phyloP scores from a whole-genome alignment of 1,284 basidiomycete genomes.

The Heliocybe sulcata region DNA sequence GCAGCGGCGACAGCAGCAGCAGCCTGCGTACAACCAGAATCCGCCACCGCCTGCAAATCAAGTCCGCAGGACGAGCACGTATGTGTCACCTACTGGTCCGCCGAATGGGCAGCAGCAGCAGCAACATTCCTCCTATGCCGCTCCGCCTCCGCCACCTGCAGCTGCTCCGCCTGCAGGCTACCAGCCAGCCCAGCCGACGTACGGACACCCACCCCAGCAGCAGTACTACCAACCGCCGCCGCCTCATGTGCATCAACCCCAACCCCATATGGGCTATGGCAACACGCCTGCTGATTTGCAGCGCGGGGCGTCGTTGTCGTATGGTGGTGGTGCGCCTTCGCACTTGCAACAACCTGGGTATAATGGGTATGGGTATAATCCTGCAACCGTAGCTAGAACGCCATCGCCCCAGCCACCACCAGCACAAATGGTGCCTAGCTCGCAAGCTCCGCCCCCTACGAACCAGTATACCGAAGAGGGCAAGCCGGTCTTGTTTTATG shows the following conservation, averaged over 20 bases:
- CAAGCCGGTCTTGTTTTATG: slow-evolving; percentile 76
- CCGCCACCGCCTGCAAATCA: slow-evolving; percentile 17
- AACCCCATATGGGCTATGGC: slow-evolving; percentile 9
- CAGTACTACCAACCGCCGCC: slow-evolving; percentile 12
- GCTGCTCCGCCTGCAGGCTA: not conserved
- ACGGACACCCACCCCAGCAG: slow-evolving; percentile 12
- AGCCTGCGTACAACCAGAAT: slow-evolving; percentile 14
- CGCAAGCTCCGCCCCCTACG: slow-evolving; percentile 35
- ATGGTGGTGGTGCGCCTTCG: not conserved
- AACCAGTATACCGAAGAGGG: slow-evolving; percentile 76
- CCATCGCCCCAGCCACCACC: slow-evolving; percentile 5
- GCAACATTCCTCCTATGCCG: not conserved
- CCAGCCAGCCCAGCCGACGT: slow-evolving; percentile 12
- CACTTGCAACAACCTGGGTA: slow-evolving; percentile 18
- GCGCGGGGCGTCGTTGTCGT: slow-evolving; percentile 8
- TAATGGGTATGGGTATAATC: slow-evolving; percentile 11
- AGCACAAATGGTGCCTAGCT: not conserved
- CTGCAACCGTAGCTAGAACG: not conserved
- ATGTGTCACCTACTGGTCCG: not conserved
- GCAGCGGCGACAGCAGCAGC: slow-evolving; percentile 11
- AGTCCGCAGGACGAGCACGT: slow-evolving; percentile 3
- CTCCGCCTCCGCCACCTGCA: not conserved
- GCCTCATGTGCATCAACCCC: slow-evolving; percentile 15
- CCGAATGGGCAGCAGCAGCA: not conserved
- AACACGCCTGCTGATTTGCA: slow-evolving; percentile 11